Evolutionary conservation across 371 early-diverging fungal species (phyloP).

Genomic region (Haplosporangium sp.): DNA sequence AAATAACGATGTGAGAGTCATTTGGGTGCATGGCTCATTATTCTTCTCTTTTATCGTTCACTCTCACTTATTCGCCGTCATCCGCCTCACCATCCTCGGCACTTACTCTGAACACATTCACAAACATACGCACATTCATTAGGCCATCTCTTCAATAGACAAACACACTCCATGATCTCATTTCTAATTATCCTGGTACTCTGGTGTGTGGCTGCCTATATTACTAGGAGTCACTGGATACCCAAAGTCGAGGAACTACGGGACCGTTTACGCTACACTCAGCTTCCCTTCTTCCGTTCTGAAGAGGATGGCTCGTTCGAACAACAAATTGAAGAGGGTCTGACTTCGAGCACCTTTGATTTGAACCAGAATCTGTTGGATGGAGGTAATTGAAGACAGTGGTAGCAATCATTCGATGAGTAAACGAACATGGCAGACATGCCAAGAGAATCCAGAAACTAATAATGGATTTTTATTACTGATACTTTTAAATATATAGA

Average conservation of each 20-base stretch:
- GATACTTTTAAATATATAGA: slow-evolving; percentile 55
- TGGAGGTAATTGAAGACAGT: slow-evolving; percentile 50
- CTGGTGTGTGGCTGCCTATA: slow-evolving; percentile 18
- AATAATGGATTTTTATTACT: neutral
- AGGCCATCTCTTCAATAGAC: neutral
- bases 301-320: slow-evolving; percentile 62
- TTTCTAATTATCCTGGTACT: slow-evolving; percentile 29
- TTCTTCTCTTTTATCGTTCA: no score
- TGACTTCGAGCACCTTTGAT: slow-evolving; percentile 80
- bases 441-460: no score
- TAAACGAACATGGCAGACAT: no score
- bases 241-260: slow-evolving; percentile 38
- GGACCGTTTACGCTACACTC: slow-evolving; percentile 42
- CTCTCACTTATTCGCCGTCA: no score
- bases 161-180: slow-evolving; percentile 11
- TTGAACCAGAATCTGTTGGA: slow-evolving; percentile 71
- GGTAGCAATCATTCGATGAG: no score
- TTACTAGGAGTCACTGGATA: slow-evolving; percentile 41
- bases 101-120: neutral
- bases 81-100: neutral
- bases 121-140: neutral
- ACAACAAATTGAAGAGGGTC: slow-evolving; percentile 75
- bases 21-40: no score
- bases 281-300: slow-evolving; percentile 42
- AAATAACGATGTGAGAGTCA: no score